Evolutionary conservation across 208 protist species (phyloP), one percentile per base, ranked within the genome.

Genomic region (Phytomonas sp.): DNA sequence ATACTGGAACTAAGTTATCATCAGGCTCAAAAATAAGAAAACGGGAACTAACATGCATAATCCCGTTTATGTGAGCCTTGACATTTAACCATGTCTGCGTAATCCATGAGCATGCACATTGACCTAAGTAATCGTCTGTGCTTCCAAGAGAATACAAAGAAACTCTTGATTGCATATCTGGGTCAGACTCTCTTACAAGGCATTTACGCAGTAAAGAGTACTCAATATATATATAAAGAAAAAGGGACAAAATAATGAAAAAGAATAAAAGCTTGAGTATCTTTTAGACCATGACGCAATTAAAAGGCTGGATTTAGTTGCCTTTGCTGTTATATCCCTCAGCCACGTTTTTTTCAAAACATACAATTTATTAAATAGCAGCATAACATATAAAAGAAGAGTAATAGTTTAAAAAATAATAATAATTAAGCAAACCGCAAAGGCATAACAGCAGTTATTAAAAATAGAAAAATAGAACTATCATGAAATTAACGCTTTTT

Each of bases 131-230:
- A 28, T 74, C 71, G 40, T 74, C 71, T 29, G 60, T 61, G 23
- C 63, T 69, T 37, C 68, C 71, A 20, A 74, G 46, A 56, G 59
- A 74, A 60, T 74, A 74, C 2, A 74, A 30, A 63, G 71, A 74
- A 11, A 74, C 70, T 64, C 71, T 59, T 51, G 11, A 60, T 67
- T 23, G 31, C 60, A 37, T 32, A 63, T 29, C 11, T 7, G 13
- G 2, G 9, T 17, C 40, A 51, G 13, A 51, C 40, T 23, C 7
- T 17, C 40, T 23, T 23, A 51, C 3, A 20, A 51, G 40, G 20
- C 40, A 51, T 51, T 6, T 51, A 51, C 40, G 13, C 20, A 51
- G 40, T 51, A 51, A 51, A 51, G 20, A 17, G 4, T 17, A 51
- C n/a, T n/a, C n/a, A n/a, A n/a, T n/a, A n/a, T n/a, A n/a, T n/a